phyloP scores from a whole-genome alignment of 371 early-diverging fungal genomes.

The Coemansia sp. region DNA sequence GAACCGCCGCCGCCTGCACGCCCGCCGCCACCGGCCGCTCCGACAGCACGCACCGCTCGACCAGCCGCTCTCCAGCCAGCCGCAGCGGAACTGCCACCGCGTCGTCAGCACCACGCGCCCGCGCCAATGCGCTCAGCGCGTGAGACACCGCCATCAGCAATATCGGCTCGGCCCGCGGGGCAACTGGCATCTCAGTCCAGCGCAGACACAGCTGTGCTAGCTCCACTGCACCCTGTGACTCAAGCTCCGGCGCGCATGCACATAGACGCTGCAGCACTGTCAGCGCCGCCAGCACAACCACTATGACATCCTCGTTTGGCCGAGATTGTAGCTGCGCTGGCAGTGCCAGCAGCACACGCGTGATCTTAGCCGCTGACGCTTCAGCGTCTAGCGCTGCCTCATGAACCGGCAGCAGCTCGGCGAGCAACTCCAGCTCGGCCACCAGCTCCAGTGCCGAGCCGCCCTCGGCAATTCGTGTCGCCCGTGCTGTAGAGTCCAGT shows the following conservation, averaged over 20 bases:
- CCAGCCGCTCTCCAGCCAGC: constrained; percentile 24
- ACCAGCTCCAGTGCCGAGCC: constrained; percentile 1
- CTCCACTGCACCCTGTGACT: constrained; percentile 8
- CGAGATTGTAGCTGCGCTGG: not conserved
- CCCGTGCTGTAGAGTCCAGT: constrained; percentile 11
- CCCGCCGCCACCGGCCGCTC: constrained; percentile 32
- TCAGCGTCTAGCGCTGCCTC: constrained; percentile 18
- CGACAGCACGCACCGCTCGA: constrained; percentile 18
- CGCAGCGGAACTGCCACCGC: constrained; percentile 13
- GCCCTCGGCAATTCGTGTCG: not conserved
- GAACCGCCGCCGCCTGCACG: constrained; percentile 15
- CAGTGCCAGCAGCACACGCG: constrained; percentile 9
- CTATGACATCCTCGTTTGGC: not conserved
- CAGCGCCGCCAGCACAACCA: constrained; percentile 14
- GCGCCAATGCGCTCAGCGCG: constrained; percentile 12
- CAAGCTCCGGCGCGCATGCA: constrained; percentile 3
- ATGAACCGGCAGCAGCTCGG: constrained; percentile 31
- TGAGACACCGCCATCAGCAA: constrained; percentile 15
- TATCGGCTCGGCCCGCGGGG: not conserved
- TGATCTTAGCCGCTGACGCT: constrained; percentile 13
- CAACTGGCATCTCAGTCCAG: constrained; percentile 6
- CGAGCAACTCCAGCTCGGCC: constrained; percentile 31
- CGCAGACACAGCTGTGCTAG: constrained; percentile 25
- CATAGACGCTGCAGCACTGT: constrained; percentile 18
- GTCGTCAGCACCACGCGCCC: not conserved